These are phyloP conservation scores for Termitomyces sp. DNA, from an alignment of 768 basidiomycete genomes.

Conservation along the genomic window DNA sequence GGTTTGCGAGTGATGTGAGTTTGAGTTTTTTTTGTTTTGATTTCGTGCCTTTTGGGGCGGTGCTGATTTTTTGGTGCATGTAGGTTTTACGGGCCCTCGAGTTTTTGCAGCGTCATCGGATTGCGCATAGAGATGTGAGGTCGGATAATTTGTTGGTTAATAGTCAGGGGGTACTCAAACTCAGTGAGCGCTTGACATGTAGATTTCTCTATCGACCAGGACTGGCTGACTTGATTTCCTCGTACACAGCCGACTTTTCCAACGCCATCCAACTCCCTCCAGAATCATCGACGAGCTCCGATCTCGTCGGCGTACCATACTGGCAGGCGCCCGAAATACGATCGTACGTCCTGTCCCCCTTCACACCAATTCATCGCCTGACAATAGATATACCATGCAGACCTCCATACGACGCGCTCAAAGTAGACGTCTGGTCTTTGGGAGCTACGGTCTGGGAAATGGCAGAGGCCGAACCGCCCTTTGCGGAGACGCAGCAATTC, in stretches of 20 bases:
- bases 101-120: constrained; percentile 58
- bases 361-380: not conserved
- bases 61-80: not conserved
- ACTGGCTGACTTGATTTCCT: not conserved
- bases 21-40: constrained; percentile 6
- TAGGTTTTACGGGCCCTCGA: constrained; percentile 65
- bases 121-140: constrained; percentile 82
- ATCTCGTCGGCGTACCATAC: constrained; percentile 68
- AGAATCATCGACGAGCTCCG: constrained; percentile 48
- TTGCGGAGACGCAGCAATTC: constrained; percentile 53
- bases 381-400: constrained; percentile 33
- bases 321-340: constrained; percentile 88
- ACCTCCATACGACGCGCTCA: constrained; percentile 67
- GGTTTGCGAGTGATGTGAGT: constrained; percentile 77
- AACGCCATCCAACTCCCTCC: constrained; percentile 59
- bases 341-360: constrained; percentile 37
- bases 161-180: constrained; percentile 63
- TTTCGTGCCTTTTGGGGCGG: not conserved
- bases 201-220: not conserved
- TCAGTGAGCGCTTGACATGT: constrained; percentile 44
- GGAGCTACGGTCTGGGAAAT: constrained; percentile 85
- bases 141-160: constrained; percentile 82
- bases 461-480: constrained; percentile 72
- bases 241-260: constrained; percentile 69
- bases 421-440: constrained; percentile 78